Conservation (phyloP, 1,139 yeast species). For the Geotrichum candidum region DNA sequence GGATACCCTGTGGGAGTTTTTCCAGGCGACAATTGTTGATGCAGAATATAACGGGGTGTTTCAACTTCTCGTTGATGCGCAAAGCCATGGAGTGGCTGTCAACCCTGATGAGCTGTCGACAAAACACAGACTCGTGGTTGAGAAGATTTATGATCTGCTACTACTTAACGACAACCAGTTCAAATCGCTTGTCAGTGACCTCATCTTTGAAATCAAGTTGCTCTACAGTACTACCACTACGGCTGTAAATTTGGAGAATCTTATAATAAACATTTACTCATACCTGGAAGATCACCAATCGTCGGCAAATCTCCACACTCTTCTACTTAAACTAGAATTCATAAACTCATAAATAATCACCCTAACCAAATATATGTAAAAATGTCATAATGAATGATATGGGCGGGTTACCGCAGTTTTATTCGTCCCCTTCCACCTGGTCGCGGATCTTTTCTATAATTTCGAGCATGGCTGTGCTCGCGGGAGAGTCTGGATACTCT, state of each 20-base stretch:
- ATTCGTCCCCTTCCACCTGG: constrained; percentile 1
- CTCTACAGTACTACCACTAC: neutral
- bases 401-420: neutral
- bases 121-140: constrained; percentile 17
- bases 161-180: constrained; percentile 19
- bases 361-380: neutral
- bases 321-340: constrained; percentile 12
- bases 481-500: constrained; percentile 85
- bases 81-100: constrained; percentile 12
- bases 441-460: constrained; percentile 55
- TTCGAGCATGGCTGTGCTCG: constrained; percentile 76
- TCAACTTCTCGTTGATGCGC: neutral
- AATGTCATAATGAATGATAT: neutral
- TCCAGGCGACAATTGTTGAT: constrained; percentile 23
- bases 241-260: neutral
- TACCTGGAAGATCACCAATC: constrained; percentile 8
- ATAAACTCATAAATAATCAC: constrained; percentile 1
- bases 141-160: constrained; percentile 17
- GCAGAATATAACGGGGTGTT: constrained; percentile 14
- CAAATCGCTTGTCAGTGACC: constrained; percentile 15
- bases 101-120: constrained; percentile 21
- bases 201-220: constrained; percentile 15
- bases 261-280: neutral
- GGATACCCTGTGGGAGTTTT: constrained; percentile 24
- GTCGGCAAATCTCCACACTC: constrained; percentile 7